A percentile compares a stretch with the other conserved stretches of the same genome.
These are phyloP conservation scores for Blepharisma stoltei DNA, from an alignment of 73 alveolate species.

Conservation along the genomic window DNA sequence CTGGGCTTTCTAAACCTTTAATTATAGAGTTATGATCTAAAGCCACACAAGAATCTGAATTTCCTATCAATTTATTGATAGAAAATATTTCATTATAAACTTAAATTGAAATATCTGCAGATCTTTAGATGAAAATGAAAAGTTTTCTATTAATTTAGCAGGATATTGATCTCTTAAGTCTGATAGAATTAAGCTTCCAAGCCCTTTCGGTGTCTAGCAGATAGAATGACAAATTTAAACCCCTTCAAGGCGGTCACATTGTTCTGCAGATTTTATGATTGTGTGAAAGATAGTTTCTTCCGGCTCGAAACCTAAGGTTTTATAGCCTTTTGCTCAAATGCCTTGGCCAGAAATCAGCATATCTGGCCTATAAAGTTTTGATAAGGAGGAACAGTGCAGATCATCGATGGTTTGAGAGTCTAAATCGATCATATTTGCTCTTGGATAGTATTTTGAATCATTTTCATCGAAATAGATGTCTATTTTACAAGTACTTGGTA, in stretches of 20 bases:
- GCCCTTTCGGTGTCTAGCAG: constrained; percentile 98
- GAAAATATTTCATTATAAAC: constrained; percentile 81
- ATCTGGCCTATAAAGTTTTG: constrained; percentile 63
- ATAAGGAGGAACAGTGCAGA: constrained; percentile 28
- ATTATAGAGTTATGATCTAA: constrained; percentile 63
- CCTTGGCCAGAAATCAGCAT: constrained; percentile 56
- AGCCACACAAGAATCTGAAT: constrained; percentile 65
- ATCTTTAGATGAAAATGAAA: constrained; percentile 95
- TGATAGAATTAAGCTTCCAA: constrained; percentile 91
- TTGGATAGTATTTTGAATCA: constrained; percentile 53
- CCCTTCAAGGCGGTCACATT: constrained; percentile 87
- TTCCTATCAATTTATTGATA: constrained; percentile 82
- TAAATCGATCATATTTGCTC: constrained; percentile 65
- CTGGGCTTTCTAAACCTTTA: constrained; percentile 26
- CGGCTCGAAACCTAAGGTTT: background rate
- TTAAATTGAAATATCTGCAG: constrained; percentile 88
- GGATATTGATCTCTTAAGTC: constrained; percentile 81
- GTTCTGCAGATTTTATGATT: constrained; percentile 84
- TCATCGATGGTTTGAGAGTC: constrained; percentile 65
- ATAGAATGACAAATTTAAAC: constrained; percentile 73
- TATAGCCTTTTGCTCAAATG: constrained; percentile 97
- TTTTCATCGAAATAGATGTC: too few species aligned
- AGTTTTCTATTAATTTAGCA: constrained; percentile 46
- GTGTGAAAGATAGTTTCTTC: constrained; percentile 75
- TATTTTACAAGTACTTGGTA: too few species aligned